A percentile compares a stretch with the other conserved stretches of the same genome.
Evolutionary conservation across 1,284 basidiomycete species (phyloP).

Genomic region (Leccinum holopus): DNA sequence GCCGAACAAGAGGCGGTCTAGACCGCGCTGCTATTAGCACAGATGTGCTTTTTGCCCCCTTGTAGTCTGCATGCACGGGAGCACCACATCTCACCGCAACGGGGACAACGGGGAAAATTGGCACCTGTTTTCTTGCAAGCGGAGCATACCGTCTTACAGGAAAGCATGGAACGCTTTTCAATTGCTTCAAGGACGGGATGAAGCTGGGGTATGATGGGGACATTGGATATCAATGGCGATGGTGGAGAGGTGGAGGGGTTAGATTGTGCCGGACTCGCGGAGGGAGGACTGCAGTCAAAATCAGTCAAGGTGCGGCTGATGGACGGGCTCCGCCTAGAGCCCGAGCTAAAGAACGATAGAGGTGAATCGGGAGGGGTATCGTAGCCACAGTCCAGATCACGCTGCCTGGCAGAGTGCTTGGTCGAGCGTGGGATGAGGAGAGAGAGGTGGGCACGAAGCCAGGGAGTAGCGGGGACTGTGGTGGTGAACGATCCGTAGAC

Average conservation of each 20-base stretch:
- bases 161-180: constrained; percentile 56
- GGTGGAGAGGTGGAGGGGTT: constrained; percentile 19
- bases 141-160: constrained; percentile 46
- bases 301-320: constrained; percentile 38
- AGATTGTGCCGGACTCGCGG: constrained; percentile 15
- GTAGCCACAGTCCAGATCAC: constrained; percentile 19
- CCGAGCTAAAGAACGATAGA: constrained; percentile 21
- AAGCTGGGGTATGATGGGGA: constrained; percentile 29
- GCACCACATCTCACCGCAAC: constrained; percentile 66
- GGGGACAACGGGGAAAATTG: constrained; percentile 65
- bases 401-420: constrained; percentile 7
- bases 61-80: constrained; percentile 62
- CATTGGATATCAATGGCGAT: constrained; percentile 27
- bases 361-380: constrained; percentile 36
- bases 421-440: constrained; percentile 21
- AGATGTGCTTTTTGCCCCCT: constrained; percentile 51
- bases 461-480: constrained; percentile 31
- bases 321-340: constrained; percentile 32
- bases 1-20: constrained; percentile 7
- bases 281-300: constrained; percentile 11
- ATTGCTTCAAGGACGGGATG: constrained; percentile 53
- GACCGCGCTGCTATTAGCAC: constrained; percentile 23
- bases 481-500: constrained; percentile 52
- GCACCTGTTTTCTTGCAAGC: constrained; percentile 56
- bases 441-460: constrained; percentile 23